phyloP scores from a whole-genome alignment of 305 asterid genomes.

The Petunia hybrid region DNA sequence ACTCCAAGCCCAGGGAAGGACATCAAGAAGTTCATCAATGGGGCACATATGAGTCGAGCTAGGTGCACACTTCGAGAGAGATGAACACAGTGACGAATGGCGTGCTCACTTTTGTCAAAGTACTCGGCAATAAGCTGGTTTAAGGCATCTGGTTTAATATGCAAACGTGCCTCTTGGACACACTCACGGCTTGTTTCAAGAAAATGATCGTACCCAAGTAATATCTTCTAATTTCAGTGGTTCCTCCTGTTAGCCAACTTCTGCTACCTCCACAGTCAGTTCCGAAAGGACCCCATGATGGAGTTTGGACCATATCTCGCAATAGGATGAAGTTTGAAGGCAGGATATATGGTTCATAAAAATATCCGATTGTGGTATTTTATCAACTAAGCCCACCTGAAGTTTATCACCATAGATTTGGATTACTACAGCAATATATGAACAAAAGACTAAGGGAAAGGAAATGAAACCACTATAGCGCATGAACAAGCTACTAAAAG shows the following conservation, averaged over 20 bases:
- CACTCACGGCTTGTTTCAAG: constrained; percentile 71
- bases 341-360: constrained; percentile 47
- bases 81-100: constrained; percentile 62
- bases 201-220: background rate
- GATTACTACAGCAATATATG: too few species aligned
- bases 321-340: constrained; percentile 72
- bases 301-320: constrained; percentile 66
- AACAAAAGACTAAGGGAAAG: too few species aligned
- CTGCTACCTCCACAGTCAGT: constrained; percentile 45
- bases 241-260: constrained; percentile 49
- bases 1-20: constrained; percentile 56
- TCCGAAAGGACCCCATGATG: constrained; percentile 48
- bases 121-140: constrained; percentile 64
- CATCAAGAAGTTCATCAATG: constrained; percentile 63
- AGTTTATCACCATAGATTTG: too few species aligned
- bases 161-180: constrained; percentile 63
- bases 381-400: too few species aligned
- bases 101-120: constrained; percentile 74
- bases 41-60: constrained; percentile 65
- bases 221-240: constrained; percentile 63
- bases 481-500: too few species aligned
- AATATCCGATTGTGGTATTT: too few species aligned
- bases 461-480: too few species aligned
- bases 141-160: constrained; percentile 49
- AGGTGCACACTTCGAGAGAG: constrained; percentile 57